Evolutionary conservation across 208 protist species (phyloP).

Genomic region (Acanthamoeba quina): DNA sequence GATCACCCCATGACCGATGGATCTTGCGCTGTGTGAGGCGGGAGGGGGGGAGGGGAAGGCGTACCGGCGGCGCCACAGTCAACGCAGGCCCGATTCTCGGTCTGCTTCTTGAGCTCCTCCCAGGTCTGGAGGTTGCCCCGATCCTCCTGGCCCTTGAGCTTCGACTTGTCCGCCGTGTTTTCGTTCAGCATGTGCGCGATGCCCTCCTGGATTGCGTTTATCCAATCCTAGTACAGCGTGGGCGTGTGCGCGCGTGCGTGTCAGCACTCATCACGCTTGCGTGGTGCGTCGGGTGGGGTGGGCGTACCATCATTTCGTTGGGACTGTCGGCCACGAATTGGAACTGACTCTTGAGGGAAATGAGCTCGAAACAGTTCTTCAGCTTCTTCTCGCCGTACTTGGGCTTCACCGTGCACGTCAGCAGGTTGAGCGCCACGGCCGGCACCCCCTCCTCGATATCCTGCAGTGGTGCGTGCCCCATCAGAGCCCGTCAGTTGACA

Average conservation of each 20-base stretch:
- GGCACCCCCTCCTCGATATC: constrained; percentile 55
- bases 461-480: background rate
- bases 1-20: background rate
- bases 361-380: constrained; percentile 63
- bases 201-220: constrained; percentile 40
- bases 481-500: background rate
- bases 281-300: background rate
- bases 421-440: constrained; percentile 36
- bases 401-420: constrained; percentile 47
- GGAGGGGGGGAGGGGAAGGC: background rate
- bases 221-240: background rate
- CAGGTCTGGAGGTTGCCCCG: constrained; percentile 52
- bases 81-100: constrained; percentile 52
- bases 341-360: constrained; percentile 49
- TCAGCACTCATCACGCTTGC: background rate
- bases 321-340: constrained; percentile 30
- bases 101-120: constrained; percentile 38
- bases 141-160: constrained; percentile 37
- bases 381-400: constrained; percentile 32
- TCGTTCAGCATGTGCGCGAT: constrained; percentile 29
- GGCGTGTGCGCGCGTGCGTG: background rate
- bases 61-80: constrained; percentile 69
- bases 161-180: constrained; percentile 58
- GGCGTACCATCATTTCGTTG: constrained; percentile 23
- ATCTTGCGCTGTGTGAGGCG: background rate